Conservation (phyloP, 2,329 filamentous ascomycete genomes). For the Hysterium pulicare region DNA sequence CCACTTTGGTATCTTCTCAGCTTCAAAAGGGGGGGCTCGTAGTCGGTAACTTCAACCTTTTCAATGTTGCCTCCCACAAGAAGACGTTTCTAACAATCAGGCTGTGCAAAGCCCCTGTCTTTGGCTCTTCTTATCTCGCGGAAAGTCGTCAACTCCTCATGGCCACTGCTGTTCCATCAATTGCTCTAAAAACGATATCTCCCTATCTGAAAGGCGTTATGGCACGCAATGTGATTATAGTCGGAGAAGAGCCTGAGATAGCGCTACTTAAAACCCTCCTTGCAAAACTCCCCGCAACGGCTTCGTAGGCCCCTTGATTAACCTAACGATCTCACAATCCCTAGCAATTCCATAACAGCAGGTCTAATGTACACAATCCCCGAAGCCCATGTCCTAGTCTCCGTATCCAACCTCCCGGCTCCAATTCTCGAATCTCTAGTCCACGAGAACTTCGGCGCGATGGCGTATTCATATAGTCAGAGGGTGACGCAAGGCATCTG, state of each 20-base stretch:
- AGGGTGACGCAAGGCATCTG: constrained; percentile 27
- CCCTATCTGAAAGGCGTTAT: constrained; percentile 44
- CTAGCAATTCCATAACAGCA: constrained; percentile 49
- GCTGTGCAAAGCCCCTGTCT: constrained; percentile 44
- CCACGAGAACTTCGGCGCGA: constrained; percentile 26
- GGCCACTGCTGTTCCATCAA: constrained; percentile 42
- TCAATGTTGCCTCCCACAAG: too few species aligned
- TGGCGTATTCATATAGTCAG: constrained; percentile 23
- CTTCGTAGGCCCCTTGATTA: too few species aligned
- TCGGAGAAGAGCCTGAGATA: constrained; percentile 44
- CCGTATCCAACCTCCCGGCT: constrained; percentile 43
- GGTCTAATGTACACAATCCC: constrained; percentile 50
- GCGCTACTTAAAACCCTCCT: constrained; percentile 51
- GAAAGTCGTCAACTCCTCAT: constrained; percentile 47
- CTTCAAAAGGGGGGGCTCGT: too few species aligned
- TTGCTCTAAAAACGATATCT: constrained; percentile 33
- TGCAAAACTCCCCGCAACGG: too few species aligned
- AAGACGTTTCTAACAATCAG: too few species aligned
- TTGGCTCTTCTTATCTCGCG: constrained; percentile 51
- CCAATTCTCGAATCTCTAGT: constrained; percentile 44
- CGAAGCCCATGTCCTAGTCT: constrained; percentile 51
- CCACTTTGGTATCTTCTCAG: constrained; percentile 11
- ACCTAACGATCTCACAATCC: too few species aligned
- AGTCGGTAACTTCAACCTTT: too few species aligned
- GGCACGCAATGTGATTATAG: constrained; percentile 39